Conservation (phyloP, 2,329 filamentous ascomycete genomes). For the Microcyclospora tardicrescens region DNA sequence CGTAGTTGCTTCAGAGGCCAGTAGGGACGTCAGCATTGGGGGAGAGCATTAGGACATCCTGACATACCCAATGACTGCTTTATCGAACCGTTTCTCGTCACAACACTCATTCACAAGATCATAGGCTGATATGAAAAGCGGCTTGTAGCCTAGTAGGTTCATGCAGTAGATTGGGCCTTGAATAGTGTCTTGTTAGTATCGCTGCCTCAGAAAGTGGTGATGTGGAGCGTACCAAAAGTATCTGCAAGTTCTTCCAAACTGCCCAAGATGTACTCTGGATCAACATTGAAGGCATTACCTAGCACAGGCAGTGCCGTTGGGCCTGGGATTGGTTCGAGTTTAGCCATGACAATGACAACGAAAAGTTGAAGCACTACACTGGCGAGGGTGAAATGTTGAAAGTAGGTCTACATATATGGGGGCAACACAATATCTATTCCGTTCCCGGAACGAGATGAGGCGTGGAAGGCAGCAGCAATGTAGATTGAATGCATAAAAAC, state of each 20-base stretch:
- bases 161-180: slow-evolving; percentile 5
- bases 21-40: no score
- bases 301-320: background rate
- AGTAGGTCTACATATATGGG: no score
- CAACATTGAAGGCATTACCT: background rate
- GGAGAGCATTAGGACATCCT: no score
- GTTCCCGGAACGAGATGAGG: no score
- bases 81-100: slow-evolving; percentile 8
- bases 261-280: background rate
- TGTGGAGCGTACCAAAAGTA: slow-evolving; percentile 7
- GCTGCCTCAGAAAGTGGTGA: background rate
- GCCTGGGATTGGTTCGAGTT: background rate
- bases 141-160: slow-evolving; percentile 19
- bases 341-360: no score
- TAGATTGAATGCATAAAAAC: background rate
- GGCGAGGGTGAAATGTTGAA: no score
- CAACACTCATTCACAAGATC: slow-evolving; percentile 3
- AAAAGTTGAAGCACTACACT: no score
- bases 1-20: background rate
- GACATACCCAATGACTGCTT: background rate
- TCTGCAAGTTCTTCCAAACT: background rate
- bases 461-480: no score
- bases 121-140: slow-evolving; percentile 1
- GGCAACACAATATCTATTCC: no score
- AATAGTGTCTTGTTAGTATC: no score